Percentiles rank a stretch among this genome's conserved stretches.
Conservation (phyloP, 805 yeast species). For the Barnettozyma siamensis region DNA sequence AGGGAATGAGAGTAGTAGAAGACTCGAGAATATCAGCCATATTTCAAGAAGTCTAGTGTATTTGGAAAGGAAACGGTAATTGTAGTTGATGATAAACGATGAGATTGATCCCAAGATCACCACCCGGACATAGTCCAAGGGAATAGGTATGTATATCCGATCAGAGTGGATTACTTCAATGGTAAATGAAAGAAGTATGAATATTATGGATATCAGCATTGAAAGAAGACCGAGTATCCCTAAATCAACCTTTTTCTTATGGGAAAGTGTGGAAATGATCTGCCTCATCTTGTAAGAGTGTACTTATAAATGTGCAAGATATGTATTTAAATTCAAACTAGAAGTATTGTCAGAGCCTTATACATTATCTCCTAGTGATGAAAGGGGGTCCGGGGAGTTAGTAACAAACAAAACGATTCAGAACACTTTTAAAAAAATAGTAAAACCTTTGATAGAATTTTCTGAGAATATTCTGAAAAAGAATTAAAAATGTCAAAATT, state of each 20-base stretch:
- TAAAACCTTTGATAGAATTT: not conserved
- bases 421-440: no score
- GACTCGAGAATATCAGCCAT: constrained; percentile 30
- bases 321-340: no score
- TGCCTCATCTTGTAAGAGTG: not conserved
- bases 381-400: no score
- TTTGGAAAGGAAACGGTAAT: constrained; percentile 24
- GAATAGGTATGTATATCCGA: constrained; percentile 28
- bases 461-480: not conserved
- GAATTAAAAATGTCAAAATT: not conserved
- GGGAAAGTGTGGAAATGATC: not conserved
- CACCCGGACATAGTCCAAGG: constrained; percentile 35
- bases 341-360: no score
- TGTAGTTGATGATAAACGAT: constrained; percentile 26
- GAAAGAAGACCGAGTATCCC: not conserved
- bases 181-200: not conserved
- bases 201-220: not conserved
- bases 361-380: no score
- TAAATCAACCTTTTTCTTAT: not conserved
- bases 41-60: constrained; percentile 29
- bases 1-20: constrained; percentile 35
- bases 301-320: not conserved
- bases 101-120: constrained; percentile 30
- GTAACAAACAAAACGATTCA: no score
- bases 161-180: constrained; percentile 11